Evolutionary conservation across 2,329 filamentous ascomycete species (phyloP), one percentile per base, ranked within the genome.

Genomic region (Rasamsonia emersonii): DNA sequence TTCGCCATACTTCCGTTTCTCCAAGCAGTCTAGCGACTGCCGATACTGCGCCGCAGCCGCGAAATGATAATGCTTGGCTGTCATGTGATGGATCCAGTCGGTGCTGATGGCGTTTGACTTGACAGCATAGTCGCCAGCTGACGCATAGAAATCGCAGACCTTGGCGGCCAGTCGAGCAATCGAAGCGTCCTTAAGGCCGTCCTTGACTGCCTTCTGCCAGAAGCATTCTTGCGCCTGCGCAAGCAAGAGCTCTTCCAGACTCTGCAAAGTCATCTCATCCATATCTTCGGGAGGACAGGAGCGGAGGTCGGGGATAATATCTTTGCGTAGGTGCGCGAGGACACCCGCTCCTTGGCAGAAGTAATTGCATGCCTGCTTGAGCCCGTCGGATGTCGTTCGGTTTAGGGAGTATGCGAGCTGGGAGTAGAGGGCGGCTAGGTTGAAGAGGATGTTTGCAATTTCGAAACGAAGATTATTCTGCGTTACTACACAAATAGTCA

Each of bases 61-160:
- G 61, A 98, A 96, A 58, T 96, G 91, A 52, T 95, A 84, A 51
- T 96, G 88, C 56, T 96, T 98, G 4, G 89, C 91, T 16, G 83
- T 88, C 73, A 93, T 88, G 54, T 96, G 89, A 58, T 96, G 89
- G 46, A 98, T 95, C 91, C 89, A 96, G 41, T 91, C 83, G 35
- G 82, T 88, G 54, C 84, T 91, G 44, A 96, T 79, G 10, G 84
- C 79, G 49, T 94, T 80, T 41, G 86, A 94, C 57, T 86, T 85
- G 53, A 93, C 78, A 7, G 86, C 88, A 42, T 79, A 81, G 46
- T 95, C 89, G 5, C 83, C 79, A 0, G 88, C 86, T 33, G 79
- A 67, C 32, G 78, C 82, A 59, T 96, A 98, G 25, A 93, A 73
- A 51, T 98, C 91, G 2, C 85, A 93, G 3, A 96, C 86, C 39